Evolutionary conservation across 257 asterid genomes (phyloP), one percentile per base, ranked within the genome.

Genomic region (Catharanthus roseus): DNA sequence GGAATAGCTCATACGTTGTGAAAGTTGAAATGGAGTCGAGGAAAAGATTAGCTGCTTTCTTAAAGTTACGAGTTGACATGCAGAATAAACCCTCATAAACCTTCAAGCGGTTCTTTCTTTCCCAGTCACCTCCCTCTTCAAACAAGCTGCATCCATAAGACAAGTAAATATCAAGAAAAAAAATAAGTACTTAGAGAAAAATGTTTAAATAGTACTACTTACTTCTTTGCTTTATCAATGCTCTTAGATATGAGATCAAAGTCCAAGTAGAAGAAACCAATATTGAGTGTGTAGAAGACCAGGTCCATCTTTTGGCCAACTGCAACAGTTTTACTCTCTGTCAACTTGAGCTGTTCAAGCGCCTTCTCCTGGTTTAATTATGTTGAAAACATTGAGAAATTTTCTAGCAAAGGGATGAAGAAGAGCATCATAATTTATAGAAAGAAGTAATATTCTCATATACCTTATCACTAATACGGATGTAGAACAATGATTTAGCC

Each of bases 221-320:
- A 90, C 98, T 81, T 90, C 85, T 92, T 92, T 72, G 99, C 99
- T 83, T 88, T 95, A 69, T 91, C 99, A 76, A 95, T 95, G 86
- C 96, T 89, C 83, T 84, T 95, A 31, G 96, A 85, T 70, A 95
- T 95, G 45, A 91, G 95, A 83, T 86, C 93, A 77, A 95, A 95
- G 80, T 93, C 97, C 97, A 85, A 81, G 84, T 89, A 87, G 77
- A 92, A 90, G 81, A 92, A 87, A 57, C 96, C 98, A 74, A 92
- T 87, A 82, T 69, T 89, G 28, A 93, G 84, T 0, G 89, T 88
- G 84, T 89, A 79, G 79, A 95, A 95, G 3, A 91, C 99, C 81
- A 95, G 80, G 81, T 95, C 99, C 99, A 95, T 95, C 89, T 95
- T 95, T 73, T 95, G 99, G 65, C 99, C 99, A 56, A 95, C 96